Conservation (phyloP, 805 yeast species). For the Candida saitoana region DNA sequence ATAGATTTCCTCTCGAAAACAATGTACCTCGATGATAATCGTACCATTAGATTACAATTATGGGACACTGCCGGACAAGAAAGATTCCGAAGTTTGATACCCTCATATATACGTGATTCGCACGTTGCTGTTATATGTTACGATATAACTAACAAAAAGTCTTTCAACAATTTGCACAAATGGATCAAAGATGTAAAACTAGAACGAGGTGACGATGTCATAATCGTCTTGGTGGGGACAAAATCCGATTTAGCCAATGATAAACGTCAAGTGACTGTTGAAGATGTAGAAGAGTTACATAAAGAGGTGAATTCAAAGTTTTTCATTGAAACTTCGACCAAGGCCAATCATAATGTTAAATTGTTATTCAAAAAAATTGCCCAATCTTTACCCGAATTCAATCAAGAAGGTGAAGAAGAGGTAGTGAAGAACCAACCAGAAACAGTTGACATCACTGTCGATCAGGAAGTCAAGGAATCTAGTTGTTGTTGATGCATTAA, state of each 20-base stretch:
- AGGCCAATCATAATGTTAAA: constrained; percentile 92
- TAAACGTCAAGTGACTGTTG: constrained; percentile 74
- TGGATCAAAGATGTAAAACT: constrained; percentile 95
- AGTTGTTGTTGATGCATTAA: constrained; percentile 3
- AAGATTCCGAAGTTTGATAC: constrained; percentile 88
- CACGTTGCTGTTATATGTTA: constrained; percentile 97
- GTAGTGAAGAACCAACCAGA: constrained; percentile 24
- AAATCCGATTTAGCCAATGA: constrained; percentile 71
- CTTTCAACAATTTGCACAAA: constrained; percentile 77
- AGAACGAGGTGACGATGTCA: constrained; percentile 88
- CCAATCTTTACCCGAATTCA: constrained; percentile 79
- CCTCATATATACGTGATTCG: constrained; percentile 91
- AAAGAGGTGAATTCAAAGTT: constrained; percentile 69
- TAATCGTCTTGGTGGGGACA: constrained; percentile 88
- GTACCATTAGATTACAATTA: constrained; percentile 87
- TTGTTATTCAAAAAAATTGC: constrained; percentile 87
- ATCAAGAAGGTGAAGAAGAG: constrained; percentile 12
- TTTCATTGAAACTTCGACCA: constrained; percentile 90
- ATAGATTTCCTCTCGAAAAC: constrained; percentile 93
- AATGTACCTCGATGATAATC: constrained; percentile 87
- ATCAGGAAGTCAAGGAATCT: constrained; percentile 11
- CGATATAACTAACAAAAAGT: constrained; percentile 82
- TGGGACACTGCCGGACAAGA: constrained; percentile 99
- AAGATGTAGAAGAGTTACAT: constrained; percentile 81
- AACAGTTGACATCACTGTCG: constrained; percentile 37